Conservation (phyloP, 1,139 yeast genomes). For the Hyphopichia pseudoburtonii region DNA sequence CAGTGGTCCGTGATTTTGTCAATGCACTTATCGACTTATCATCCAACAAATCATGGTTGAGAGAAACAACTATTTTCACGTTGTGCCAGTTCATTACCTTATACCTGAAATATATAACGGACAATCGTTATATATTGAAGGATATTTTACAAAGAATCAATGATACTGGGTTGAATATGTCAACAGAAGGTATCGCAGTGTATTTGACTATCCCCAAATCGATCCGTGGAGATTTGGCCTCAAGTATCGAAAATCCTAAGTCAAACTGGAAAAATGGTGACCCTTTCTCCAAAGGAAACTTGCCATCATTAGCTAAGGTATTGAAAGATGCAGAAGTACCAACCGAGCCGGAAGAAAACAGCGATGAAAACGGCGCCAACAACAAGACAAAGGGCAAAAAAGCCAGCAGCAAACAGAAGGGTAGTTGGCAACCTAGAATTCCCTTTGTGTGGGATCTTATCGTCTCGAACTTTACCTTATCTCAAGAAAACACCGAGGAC, state of each 20-base stretch:
- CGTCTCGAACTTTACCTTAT: constrained; percentile 36
- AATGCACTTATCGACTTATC: constrained; percentile 59
- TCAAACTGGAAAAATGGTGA: constrained; percentile 68
- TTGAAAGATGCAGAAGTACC: constrained; percentile 55
- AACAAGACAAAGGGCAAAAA: constrained; percentile 16
- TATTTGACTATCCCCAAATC: constrained; percentile 51
- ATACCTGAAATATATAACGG: constrained; percentile 5
- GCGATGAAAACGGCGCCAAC: constrained; percentile 23
- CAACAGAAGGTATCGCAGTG: constrained; percentile 81
- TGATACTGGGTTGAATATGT: constrained; percentile 54
- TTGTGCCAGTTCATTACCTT: constrained; percentile 50
- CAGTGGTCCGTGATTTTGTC: constrained; percentile 38
- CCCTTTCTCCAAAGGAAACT: constrained; percentile 71
- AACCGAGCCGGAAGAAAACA: constrained; percentile 32
- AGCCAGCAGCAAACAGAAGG: constrained; percentile 46
- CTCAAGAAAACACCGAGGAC: constrained; percentile 13
- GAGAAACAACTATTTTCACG: constrained; percentile 78
- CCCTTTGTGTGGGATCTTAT: constrained; percentile 86
- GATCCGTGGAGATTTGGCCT: constrained; percentile 24
- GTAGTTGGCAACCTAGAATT: constrained; percentile 74
- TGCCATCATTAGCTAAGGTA: constrained; percentile 59
- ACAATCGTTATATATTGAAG: constrained; percentile 24
- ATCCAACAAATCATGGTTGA: constrained; percentile 72
- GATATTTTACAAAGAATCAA: constrained; percentile 43
- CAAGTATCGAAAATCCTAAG: constrained; percentile 24